Evolutionary conservation across 176 grass and related monocot genomes (phyloP), one percentile per base, ranked within the genome.

Genomic region (Rhynchospora tenuis): DNA sequence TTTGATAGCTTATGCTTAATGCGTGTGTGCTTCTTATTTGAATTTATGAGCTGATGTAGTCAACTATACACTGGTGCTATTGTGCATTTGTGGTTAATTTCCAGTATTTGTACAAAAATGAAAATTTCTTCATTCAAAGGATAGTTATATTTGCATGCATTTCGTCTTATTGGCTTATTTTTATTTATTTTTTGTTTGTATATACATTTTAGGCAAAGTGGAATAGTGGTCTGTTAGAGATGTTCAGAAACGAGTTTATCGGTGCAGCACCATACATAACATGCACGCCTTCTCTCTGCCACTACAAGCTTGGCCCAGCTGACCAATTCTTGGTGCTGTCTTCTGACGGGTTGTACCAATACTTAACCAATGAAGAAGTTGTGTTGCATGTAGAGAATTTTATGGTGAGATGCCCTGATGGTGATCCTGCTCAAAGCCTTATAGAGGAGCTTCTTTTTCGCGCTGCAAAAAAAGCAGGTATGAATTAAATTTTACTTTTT

Each of bases 341-440:
- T 78, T 97, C 94, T 69, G 94, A 97, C 79, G 94, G 94, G 22
- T 72, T 97, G 59, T 97, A 97, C 83, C 94, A 97, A 58, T 97
- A 97, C 62, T 75, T 94, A 74, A 97, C 87, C 87, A 97, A 97
- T 14, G 88, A 97, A 29, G 94, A 97, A 84, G 94, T 97, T 64
- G 92, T 97, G 58, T 78, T 92, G 29, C 94, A 94, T 94, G 94
- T 97, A 42, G 92, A 91, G 29, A 91, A 87, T 86, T 97, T 97
- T 56, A 94, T 97, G 94, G 91, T 91, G 81, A 89, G 87, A 64
- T 91, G 94, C 77, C 92, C 94, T 51, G 94, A 97, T 80, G 94
- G 92, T 64, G 94, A 97, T 70, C 94, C 94, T 81, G 92, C 94
- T 57, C 94, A 94, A 73, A 94, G 92, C 90, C 87, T 97, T 89